phyloP scores from a whole-genome alignment of 2,329 filamentous ascomycete genomes.

The Neopestalotiopsis clavispora region DNA sequence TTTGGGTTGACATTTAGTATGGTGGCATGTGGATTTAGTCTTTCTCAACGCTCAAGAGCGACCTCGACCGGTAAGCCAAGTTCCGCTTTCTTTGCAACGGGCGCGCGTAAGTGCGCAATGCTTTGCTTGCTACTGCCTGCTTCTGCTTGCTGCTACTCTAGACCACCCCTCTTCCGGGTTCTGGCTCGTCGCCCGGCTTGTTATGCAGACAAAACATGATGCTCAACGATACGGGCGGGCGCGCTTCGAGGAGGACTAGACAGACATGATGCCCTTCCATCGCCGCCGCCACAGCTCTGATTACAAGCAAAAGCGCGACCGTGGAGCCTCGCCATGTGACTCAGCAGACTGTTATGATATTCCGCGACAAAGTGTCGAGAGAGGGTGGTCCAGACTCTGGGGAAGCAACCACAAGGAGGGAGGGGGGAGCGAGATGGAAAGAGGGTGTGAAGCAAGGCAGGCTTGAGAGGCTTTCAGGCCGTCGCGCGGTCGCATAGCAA shows the following conservation, averaged over 20 bases:
- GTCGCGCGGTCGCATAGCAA: constrained; percentile 19
- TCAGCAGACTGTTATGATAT: constrained; percentile 33
- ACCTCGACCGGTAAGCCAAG: constrained; percentile 13
- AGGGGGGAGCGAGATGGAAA: constrained; percentile 21
- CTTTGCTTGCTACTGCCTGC: neutral
- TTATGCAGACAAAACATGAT: neutral
- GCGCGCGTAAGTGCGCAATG: neutral
- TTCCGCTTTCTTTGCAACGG: constrained; percentile 9
- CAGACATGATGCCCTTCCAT: neutral
- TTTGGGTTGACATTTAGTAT: neutral
- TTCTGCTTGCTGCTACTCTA: neutral
- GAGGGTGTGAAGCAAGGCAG: constrained; percentile 38
- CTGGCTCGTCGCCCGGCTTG: neutral
- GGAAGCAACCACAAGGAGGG: constrained; percentile 22
- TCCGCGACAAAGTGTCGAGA: constrained; percentile 22
- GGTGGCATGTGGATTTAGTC: constrained; percentile 11
- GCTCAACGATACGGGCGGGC: too few species aligned
- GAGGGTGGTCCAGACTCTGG: constrained; percentile 32
- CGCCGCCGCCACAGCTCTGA: neutral
- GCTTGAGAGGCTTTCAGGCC: neutral
- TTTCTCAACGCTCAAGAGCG: constrained; percentile 10
- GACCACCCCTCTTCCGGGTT: neutral
- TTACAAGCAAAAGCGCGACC: neutral
- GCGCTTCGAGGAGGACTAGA: too few species aligned
- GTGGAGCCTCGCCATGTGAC: constrained; percentile 37